Evolutionary conservation across 768 basidiomycete species (phyloP), one percentile per base, ranked within the genome.

Genomic region (Mycena polygramma): DNA sequence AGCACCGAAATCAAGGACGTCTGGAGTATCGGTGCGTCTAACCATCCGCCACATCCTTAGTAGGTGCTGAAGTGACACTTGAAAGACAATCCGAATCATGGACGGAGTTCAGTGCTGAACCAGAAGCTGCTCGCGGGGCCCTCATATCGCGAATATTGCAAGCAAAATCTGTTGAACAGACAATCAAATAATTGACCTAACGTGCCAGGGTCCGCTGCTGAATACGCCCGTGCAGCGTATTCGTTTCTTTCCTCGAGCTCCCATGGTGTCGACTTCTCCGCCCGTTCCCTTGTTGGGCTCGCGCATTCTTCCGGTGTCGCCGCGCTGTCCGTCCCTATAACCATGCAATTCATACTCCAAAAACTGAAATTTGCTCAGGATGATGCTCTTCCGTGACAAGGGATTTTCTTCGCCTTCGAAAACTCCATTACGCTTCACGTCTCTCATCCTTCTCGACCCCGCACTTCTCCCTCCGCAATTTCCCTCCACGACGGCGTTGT

Each of bases 381-480:
- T 68, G 66, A 60, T 60, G 59, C 66, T 68, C 35, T 26, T 68
- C 11, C 58, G 52, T n/a, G 66, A 61, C n/a, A 53, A 46, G 13
- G 66, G 54, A 30, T 68, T 60, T 41, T 60, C 66, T 14, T 43
- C 22, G 3, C 39, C 66, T 19, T 11, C 30, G 35, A 37, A 52
- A n/a, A 53, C 15, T 17, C 8, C 26, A 22, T 36, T 61, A 19
- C 35, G 35, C 17, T 68, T 68, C 46, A 41, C 67, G 1, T 55
- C 53, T 2, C 37, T 68, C 36, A 51, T 68, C 13, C 54, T 68
- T 7, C 67, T 68, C 19, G 67, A 68, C 24, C 60, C 67, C 30
- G 67, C 67, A 26, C 60, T 68, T 20, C 67, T 68, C 19, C 67
- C 67, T 26, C 67, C 67, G 7, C 45, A 61, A n/a, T 68, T 68